A percentile compares a stretch with the other conserved stretches of the same genome.
phyloP scores from a whole-genome alignment of 2,329 filamentous ascomycete genomes.

The Pyrenochaeta sp. region DNA sequence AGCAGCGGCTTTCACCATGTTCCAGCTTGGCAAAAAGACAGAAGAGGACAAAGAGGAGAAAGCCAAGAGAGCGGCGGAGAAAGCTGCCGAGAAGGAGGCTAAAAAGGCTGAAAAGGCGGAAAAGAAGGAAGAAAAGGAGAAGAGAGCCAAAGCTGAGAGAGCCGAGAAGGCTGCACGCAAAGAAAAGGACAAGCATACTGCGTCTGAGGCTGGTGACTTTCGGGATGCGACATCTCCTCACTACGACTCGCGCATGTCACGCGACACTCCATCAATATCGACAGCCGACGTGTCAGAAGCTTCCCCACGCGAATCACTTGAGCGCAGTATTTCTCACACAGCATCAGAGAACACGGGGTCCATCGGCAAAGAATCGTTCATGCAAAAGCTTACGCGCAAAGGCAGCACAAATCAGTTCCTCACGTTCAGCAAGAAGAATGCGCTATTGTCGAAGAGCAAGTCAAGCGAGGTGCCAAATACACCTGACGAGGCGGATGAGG shows the following conservation, averaged over 20 bases:
- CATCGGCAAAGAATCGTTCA: constrained; percentile 56
- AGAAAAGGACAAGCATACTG: constrained; percentile 40
- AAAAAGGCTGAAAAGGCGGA: constrained; percentile 41
- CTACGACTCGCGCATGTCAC: constrained; percentile 48
- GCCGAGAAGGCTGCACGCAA: constrained; percentile 45
- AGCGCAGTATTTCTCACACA: constrained; percentile 50
- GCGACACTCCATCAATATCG: constrained; percentile 55
- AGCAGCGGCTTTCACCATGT: constrained; percentile 80
- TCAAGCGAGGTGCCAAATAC: constrained; percentile 44
- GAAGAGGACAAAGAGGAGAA: constrained; percentile 46
- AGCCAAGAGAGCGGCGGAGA: constrained; percentile 40
- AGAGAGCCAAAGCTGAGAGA: constrained; percentile 47
- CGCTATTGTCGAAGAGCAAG: constrained; percentile 43
- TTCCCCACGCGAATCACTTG: constrained; percentile 52
- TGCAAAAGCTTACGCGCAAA: constrained; percentile 61
- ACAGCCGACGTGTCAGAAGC: constrained; percentile 46
- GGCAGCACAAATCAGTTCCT: constrained; percentile 57
- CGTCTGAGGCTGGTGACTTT: constrained; percentile 32
- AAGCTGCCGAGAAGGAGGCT: constrained; percentile 50
- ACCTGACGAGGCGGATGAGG: constrained; percentile 52
- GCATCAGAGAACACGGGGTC: constrained; percentile 44
- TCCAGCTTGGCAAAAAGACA: constrained; percentile 37
- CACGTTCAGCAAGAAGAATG: constrained; percentile 49
- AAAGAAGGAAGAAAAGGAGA: constrained; percentile 49
- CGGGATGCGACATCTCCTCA: constrained; percentile 38